Conservation (phyloP, 148 eudicot genomes). For the Heliosperma pusillum region DNA sequence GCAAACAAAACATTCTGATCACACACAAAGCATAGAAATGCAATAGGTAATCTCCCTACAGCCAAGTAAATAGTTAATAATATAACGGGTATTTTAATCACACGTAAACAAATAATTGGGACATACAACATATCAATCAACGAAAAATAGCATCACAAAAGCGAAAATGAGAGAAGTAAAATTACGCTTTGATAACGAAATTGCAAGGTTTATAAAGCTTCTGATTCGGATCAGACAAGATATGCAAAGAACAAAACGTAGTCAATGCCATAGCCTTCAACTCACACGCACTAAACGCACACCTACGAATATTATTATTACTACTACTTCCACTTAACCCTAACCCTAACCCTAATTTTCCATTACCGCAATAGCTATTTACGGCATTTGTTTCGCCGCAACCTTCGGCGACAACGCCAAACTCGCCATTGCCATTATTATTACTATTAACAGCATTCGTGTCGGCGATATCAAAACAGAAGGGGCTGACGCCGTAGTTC, state of each 20-base stretch:
- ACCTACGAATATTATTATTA: conserved; percentile 11
- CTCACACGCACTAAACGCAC: conserved; percentile 41
- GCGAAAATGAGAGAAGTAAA: not conserved
- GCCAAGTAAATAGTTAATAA: not conserved
- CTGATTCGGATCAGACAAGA: conserved; percentile 49
- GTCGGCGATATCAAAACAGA: conserved; percentile 25
- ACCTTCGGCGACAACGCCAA: not conserved
- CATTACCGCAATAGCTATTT: conserved; percentile 3
- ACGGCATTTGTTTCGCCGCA: conserved; percentile 10
- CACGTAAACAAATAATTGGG: not conserved
- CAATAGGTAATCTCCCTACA: not conserved
- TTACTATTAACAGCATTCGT: not conserved
- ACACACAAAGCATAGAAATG: not conserved
- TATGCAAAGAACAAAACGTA: conserved; percentile 46
- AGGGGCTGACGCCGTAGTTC: conserved; percentile 46
- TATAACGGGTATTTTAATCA: not conserved
- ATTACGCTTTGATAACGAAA: conserved; percentile 42
- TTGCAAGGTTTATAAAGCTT: conserved; percentile 55
- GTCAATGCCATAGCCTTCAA: conserved; percentile 63
- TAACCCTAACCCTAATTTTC: conserved; percentile 41
- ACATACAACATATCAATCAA: not conserved
- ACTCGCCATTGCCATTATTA: conserved; percentile 2
- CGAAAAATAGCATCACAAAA: not conserved
- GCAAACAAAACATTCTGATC: not conserved
- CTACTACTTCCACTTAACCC: conserved; percentile 34